Base-by-base conservation (phyloP, 768 basidiomycete genomes). In the Xerocomus brunneocitrinus region DNA sequence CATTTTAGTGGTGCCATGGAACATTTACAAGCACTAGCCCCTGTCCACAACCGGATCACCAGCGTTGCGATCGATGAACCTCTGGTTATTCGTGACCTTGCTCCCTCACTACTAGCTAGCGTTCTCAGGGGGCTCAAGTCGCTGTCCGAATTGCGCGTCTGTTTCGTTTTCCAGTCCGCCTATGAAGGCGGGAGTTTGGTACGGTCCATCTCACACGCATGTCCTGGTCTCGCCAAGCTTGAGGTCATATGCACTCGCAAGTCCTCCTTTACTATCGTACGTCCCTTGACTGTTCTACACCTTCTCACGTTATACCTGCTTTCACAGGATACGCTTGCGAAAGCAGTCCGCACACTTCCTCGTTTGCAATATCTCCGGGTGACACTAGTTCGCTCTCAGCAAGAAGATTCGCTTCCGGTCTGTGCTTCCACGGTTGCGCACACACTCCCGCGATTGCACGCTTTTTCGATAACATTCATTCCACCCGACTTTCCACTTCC, bases 141-240 rank as follows among this genome's bases (percentile, higher is more conserved):
- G 5, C 75, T 90, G 25, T 76, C 73, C 12, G 77, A 81, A 38
- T 73, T 90, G 51, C 82, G 77, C 49, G 79, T 89, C 40, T 73
- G 80, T 14, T 89, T 89, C 62, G 77, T 79, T 36, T 76, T 89
- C 47, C 84, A 89, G 61, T 83, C 82, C 2, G 82, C 83, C 61
- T 89, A 89, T 61, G 87, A 90, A 58, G 84, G 84, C 61, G 83
- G 81, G 27, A 82, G 82, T 58, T 71, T 89, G 53, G 73, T 90
- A 32, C 80, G 84, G 42, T 82, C 84, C 4, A 76, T 90, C 52
- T 79, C 82, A 49, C 70, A 80, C 12, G 77, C 84, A 0, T 89
- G 87, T 61, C 87, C 87, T 10, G 76, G 77, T 49, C 73, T 90
- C 35, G 74, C 71, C 32, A 79, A 83, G 62, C 73, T 90, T 8